Evolutionary conservation across 2,329 filamentous ascomycete species (phyloP), one percentile per base, ranked within the genome.

Genomic region (Leptographium procerum): DNA sequence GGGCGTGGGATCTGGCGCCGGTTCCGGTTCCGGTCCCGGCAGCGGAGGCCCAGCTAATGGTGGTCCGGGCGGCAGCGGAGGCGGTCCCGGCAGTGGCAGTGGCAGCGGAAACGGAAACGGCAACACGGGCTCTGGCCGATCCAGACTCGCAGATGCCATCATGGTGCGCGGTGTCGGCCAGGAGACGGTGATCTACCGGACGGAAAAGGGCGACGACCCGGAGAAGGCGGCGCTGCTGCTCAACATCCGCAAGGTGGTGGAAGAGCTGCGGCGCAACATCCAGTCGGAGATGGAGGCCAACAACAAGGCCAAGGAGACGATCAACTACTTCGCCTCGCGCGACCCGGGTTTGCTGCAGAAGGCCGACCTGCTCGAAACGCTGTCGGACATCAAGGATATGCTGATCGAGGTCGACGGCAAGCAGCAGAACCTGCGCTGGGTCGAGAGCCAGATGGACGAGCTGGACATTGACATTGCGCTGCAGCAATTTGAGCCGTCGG

Each of bases 351-450:
- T 91, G 28, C 76, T 91, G 48, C 87, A 89, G 67, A 91, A 91
- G 70, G 84, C 87, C 0, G 88, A 92, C 60, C 75, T 94, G 2
- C 79, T 95, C 16, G 89, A 94, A 67, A 87, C 83, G 9, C 73
- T 91, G 11, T 90, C 89, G 1, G 84, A 86, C 62, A 84, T 87
- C 65, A 90, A 90, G 68, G 89, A 95, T 69, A 87, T 96, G 74
- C 82, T 96, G 58, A 91, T 99, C 64, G 94, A 99, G 66, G 89
- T 96, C 16, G 94, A 97, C 66, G 94, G 94, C 54, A 95, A 95
- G 67, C 91, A 96, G 70, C 90, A 97, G 69, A 96, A 94, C 69
- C 80, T 99, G 52, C 88, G 92, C 57, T 96, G 90, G 90, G 90
- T 99, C 0, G 94, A 99, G 70, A 84, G 85, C 56, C 90, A 97